Evolutionary conservation across 208 protist genomes (phyloP).

Genomic region (Wallacemonas sp.): DNA sequence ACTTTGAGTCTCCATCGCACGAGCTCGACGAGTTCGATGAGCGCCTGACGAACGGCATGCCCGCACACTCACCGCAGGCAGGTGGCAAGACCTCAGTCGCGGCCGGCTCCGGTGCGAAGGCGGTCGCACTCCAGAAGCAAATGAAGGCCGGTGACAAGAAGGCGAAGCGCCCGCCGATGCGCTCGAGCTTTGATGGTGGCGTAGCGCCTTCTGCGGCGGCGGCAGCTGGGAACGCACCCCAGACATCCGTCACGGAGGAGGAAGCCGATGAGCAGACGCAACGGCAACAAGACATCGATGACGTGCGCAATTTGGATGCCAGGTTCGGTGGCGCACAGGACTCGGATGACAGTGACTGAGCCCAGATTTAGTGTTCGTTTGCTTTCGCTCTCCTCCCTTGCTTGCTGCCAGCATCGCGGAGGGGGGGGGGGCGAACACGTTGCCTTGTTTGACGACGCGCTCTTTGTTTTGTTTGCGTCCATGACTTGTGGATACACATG

Average conservation of each 20-base stretch:
- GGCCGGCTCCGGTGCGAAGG: background rate
- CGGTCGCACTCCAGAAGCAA: constrained; percentile 9
- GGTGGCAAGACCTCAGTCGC: background rate
- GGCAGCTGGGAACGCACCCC: background rate
- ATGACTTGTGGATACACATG: no score
- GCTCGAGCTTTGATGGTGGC: constrained; percentile 7
- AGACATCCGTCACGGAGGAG: constrained; percentile 32
- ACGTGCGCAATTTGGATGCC: constrained; percentile 49
- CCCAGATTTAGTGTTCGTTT: no score
- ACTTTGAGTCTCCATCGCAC: constrained; percentile 31
- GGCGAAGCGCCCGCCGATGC: constrained; percentile 16
- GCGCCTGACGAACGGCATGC: constrained; percentile 27
- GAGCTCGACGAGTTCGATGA: constrained; percentile 63
- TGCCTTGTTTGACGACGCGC: no score
- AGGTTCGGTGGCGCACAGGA: constrained; percentile 26
- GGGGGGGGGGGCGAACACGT: no score
- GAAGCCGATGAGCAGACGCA: constrained; percentile 41
- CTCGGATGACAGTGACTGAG: constrained; percentile 31
- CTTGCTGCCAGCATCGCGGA: no score
- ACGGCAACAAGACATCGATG: constrained; percentile 52
- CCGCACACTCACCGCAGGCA: constrained; percentile 11
- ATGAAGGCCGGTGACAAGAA: background rate
- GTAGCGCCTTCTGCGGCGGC: background rate
- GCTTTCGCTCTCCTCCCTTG: no score
- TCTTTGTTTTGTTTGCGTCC: no score